Percentiles rank a stretch among this genome's conserved stretches.
These are phyloP conservation scores for Paramecium sonneborni DNA, from an alignment of 73 alveolate species.

Conservation along the genomic window DNA sequence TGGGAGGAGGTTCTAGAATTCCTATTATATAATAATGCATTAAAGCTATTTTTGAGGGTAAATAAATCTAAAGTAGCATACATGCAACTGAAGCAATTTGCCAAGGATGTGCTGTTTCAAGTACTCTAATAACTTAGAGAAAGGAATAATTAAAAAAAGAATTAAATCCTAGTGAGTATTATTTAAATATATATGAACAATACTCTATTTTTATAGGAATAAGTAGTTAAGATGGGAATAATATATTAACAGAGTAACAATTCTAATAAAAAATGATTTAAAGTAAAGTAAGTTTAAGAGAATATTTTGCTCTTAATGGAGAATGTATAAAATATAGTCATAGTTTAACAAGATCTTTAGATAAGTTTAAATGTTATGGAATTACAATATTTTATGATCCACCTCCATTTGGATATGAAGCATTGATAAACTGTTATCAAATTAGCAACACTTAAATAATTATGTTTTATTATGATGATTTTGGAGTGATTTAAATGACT, in stretches of 20 bases:
- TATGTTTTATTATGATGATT: neutral
- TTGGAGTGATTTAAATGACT: neutral
- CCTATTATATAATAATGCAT: neutral
- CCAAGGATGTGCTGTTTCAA: neutral
- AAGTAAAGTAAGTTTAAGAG: neutral
- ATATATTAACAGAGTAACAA: too few species aligned
- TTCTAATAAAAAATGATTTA: too few species aligned
- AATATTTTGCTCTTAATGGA: neutral
- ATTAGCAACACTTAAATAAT: neutral
- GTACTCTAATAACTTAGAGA: neutral
- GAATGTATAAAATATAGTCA: neutral
- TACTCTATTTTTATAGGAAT: neutral
- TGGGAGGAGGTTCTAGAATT: slow-evolving; percentile 39
- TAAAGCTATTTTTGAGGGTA: neutral
- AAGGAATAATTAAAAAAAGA: neutral
- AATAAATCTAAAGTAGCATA: neutral
- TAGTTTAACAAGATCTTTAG: neutral
- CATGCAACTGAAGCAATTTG: neutral
- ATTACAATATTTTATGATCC: neutral
- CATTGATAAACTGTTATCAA: neutral
- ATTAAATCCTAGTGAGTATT: neutral
- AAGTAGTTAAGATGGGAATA: neutral
- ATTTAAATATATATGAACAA: neutral
- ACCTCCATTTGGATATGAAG: neutral
- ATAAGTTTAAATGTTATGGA: neutral